Conservation (phyloP, 139 green algal species). For the Closterium sp. region DNA sequence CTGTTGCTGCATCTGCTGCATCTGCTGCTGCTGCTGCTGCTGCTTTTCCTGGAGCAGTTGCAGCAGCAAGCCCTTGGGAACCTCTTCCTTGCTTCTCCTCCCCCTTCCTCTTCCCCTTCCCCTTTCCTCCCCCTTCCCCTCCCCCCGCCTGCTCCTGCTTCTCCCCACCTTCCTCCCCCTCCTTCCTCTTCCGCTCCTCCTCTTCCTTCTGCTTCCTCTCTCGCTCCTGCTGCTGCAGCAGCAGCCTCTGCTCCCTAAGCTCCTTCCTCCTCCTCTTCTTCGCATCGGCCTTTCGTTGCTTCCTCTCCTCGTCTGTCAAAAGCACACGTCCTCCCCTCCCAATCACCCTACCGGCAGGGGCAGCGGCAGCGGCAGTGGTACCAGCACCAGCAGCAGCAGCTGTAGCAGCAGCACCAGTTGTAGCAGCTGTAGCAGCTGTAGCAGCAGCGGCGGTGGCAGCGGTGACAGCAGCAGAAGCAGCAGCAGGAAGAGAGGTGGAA, state of each 20-base stretch:
- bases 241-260: not conserved
- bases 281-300: not conserved
- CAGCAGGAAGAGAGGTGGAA: not conserved
- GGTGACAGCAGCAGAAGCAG: not conserved
- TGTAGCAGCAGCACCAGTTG: not conserved
- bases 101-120: slow-evolving; percentile 1
- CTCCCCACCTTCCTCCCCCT: not conserved
- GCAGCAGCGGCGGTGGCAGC: too few relatives aligned
- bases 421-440: not conserved
- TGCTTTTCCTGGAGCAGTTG: not conserved
- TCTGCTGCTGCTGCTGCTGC: not conserved
- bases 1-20: not conserved
- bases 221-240: not conserved
- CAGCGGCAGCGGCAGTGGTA: too few relatives aligned
- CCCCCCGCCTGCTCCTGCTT: not conserved
- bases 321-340: not conserved
- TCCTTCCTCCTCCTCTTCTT: not conserved
- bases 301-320: not conserved
- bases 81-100: not conserved
- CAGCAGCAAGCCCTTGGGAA: not conserved
- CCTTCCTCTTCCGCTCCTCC: not conserved
- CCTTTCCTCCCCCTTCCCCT: not conserved
- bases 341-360: too few relatives aligned
- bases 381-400: too few relatives aligned
- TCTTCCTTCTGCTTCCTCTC: not conserved